A percentile compares a stretch with the other conserved stretches of the same genome.
phyloP scores from a whole-genome alignment of 2,329 filamentous ascomycete species.

The Pseudocercospora musae region DNA sequence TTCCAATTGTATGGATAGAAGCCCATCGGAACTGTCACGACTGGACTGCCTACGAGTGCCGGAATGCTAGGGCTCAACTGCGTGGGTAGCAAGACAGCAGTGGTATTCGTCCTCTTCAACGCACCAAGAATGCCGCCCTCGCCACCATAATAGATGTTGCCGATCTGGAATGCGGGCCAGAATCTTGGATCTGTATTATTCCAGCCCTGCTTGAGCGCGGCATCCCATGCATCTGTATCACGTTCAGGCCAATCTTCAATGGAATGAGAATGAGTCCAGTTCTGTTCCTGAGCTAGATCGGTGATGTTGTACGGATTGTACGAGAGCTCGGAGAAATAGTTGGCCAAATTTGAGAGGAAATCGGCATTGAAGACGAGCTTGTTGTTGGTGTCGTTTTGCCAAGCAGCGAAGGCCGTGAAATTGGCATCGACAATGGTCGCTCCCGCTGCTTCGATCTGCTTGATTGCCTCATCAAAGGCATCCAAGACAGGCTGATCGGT shows the following conservation, averaged over 20 bases:
- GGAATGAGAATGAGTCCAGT: slow-evolving; percentile 54
- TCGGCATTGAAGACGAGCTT: slow-evolving; percentile 55
- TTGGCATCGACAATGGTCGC: slow-evolving; percentile 11
- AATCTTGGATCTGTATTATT: slow-evolving; percentile 57
- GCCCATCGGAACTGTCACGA: slow-evolving; percentile 63
- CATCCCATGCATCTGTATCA: slow-evolving; percentile 58
- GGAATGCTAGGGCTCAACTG: slow-evolving; percentile 47
- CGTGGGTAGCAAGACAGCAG: slow-evolving; percentile 62
- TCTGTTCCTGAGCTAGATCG: slow-evolving; percentile 50
- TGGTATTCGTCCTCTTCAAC: slow-evolving; percentile 54
- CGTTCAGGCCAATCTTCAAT: slow-evolving; percentile 59
- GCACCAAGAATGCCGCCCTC: slow-evolving; percentile 61
- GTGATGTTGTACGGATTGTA: slow-evolving; percentile 57
- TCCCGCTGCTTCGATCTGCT: slow-evolving; percentile 11
- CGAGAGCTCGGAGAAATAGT: slow-evolving; percentile 56
- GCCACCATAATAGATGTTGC: slow-evolving; percentile 52
- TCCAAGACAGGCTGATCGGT: slow-evolving; percentile 39
- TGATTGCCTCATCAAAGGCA: slow-evolving; percentile 7
- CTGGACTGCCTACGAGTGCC: slow-evolving; percentile 57
- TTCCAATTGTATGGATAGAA: slow-evolving; percentile 50
- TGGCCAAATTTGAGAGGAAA: slow-evolving; percentile 55
- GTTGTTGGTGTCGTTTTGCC: slow-evolving; percentile 40
- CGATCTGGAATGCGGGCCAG: slow-evolving; percentile 54
- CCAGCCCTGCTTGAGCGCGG: slow-evolving; percentile 50
- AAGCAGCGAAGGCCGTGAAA: slow-evolving; percentile 36